These are phyloP conservation scores for Bruguiera parviflora DNA, from an alignment of 345 rosid species.

Conservation along the genomic window DNA sequence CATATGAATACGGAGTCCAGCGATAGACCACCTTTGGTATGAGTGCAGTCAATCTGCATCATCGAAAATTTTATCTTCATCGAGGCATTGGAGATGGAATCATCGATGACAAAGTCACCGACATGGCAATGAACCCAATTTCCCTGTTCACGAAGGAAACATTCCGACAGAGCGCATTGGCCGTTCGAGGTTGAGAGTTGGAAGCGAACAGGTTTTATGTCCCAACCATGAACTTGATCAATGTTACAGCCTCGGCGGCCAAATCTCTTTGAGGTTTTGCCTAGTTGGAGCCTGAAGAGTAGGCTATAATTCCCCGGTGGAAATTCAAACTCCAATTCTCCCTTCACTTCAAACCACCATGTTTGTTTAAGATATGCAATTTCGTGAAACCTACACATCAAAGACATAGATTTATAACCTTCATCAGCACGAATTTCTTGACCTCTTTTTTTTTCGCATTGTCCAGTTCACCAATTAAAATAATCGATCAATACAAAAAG, in stretches of 20 bases:
- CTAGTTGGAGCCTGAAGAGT: conserved; percentile 37
- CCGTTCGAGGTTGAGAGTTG: conserved; percentile 31
- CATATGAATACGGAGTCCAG: conserved; percentile 32
- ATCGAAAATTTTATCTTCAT: conserved; percentile 31
- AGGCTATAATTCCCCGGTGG: conserved; percentile 32
- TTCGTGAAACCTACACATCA: conserved; percentile 21
- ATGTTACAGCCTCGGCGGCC: conserved; percentile 24
- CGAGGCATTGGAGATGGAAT: background rate
- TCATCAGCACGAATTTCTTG: too few species aligned
- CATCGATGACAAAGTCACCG: conserved; percentile 30
- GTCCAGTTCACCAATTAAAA: too few species aligned
- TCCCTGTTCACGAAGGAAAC: conserved; percentile 21
- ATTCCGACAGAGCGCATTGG: conserved; percentile 26
- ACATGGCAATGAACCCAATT: conserved; percentile 32
- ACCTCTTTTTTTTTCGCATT: too few species aligned
- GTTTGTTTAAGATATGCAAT: conserved; percentile 43
- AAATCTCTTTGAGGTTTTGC: conserved; percentile 23
- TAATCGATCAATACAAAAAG: too few species aligned
- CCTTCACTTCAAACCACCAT: conserved; percentile 38
- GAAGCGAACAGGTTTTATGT: conserved; percentile 35
- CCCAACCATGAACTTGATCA: conserved; percentile 43
- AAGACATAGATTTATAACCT: background rate
- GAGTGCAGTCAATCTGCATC: conserved; percentile 46
- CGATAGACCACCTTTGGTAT: conserved; percentile 37
- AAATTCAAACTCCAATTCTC: conserved; percentile 36